These are phyloP conservation scores for Glycine soja DNA, from an alignment of 306 rosid species.

Conservation along the genomic window DNA sequence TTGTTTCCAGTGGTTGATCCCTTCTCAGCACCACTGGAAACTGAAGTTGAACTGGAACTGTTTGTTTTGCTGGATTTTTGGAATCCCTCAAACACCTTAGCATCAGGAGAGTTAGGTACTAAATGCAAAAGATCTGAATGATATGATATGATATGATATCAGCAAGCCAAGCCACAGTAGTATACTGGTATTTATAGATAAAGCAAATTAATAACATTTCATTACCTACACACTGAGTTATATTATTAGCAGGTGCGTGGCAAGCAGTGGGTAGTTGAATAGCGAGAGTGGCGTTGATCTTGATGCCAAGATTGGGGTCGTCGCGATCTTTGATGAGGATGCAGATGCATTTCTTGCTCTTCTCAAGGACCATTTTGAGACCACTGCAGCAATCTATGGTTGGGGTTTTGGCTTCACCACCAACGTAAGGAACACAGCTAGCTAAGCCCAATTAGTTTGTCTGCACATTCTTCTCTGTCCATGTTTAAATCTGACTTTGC, in stretches of 20 bases:
- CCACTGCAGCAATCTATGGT: slow-evolving; percentile 83
- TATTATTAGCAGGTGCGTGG: slow-evolving; percentile 68
- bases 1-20: too few species aligned
- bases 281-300: slow-evolving; percentile 76
- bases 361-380: slow-evolving; percentile 60
- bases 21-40: slow-evolving; percentile 54
- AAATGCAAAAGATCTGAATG: slow-evolving; percentile 75
- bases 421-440: slow-evolving; percentile 72
- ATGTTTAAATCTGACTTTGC: slow-evolving; percentile 55
- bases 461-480: slow-evolving; percentile 74
- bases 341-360: slow-evolving; percentile 79
- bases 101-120: slow-evolving; percentile 70
- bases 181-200: too few species aligned
- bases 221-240: slow-evolving; percentile 67
- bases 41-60: slow-evolving; percentile 26
- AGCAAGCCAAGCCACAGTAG: too few species aligned
- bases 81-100: slow-evolving; percentile 67
- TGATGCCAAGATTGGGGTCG: slow-evolving; percentile 84
- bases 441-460: slow-evolving; percentile 70
- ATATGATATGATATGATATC: background rate
- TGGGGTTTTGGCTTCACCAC: slow-evolving; percentile 70
- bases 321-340: slow-evolving; percentile 75
- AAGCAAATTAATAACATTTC: too few species aligned
- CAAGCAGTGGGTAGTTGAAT: slow-evolving; percentile 70
- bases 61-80: slow-evolving; percentile 40